These are phyloP conservation scores for Colletotrichum melonis DNA, from an alignment of 2,329 filamentous ascomycete species.

Conservation along the genomic window DNA sequence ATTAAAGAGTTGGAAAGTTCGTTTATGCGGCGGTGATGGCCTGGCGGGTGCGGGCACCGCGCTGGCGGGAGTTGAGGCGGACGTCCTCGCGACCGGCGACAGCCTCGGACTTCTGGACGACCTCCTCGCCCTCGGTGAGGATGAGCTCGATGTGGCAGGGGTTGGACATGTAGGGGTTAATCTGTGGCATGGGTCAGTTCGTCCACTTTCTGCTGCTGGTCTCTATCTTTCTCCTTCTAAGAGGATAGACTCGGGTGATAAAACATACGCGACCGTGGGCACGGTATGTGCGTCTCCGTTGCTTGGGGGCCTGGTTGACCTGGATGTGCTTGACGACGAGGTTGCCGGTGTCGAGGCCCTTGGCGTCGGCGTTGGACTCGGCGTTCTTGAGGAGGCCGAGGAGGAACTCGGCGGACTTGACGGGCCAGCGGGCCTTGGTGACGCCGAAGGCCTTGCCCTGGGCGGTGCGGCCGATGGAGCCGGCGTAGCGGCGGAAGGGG, in stretches of 20 bases:
- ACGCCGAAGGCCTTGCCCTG: conserved; percentile 99
- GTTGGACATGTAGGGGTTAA: conserved; percentile 99
- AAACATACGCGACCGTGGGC: conserved; percentile 97
- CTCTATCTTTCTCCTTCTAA: neutral
- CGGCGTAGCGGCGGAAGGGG: conserved; percentile 97
- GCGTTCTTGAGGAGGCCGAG: conserved; percentile 97
- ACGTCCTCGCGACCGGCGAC: conserved; percentile 71
- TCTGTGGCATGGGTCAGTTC: conserved; percentile 66
- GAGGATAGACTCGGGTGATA: neutral
- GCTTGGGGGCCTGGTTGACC: conserved; percentile 99
- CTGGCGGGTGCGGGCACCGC: conserved; percentile 75
- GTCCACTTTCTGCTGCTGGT: neutral
- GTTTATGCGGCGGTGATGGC: conserved; percentile 74
- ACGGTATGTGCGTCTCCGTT: conserved; percentile 99
- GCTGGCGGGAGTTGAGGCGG: conserved; percentile 92
- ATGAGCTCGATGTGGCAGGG: conserved; percentile 99
- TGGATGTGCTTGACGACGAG: conserved; percentile 99
- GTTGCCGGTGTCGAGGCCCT: conserved; percentile 97
- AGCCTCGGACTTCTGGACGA: conserved; percentile 87
- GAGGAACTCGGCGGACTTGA: conserved; percentile 99
- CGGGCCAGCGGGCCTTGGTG: conserved; percentile 96
- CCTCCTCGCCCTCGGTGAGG: conserved; percentile 97
- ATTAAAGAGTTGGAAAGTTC: neutral
- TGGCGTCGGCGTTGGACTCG: conserved; percentile 95
- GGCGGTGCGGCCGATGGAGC: conserved; percentile 93